Percentiles rank a stretch among this genome's conserved stretches.
These are phyloP conservation scores for Phytophthora pistaciae DNA, from an alignment of 352 stramenopile species.

Conservation along the genomic window DNA sequence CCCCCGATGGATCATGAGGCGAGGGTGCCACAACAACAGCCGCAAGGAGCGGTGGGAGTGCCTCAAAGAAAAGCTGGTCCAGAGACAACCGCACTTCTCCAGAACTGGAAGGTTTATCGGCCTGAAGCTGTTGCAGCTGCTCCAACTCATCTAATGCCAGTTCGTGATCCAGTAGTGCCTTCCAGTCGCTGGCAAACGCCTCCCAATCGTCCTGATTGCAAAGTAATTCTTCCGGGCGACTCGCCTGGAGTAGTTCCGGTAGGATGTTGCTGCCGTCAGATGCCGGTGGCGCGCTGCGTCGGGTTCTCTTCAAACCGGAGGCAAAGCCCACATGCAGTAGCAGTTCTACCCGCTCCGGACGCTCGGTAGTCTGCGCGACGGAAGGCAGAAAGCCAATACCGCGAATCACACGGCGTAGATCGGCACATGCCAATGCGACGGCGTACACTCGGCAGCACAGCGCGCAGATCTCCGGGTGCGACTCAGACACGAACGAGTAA, in stretches of 20 bases:
- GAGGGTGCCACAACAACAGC: constrained; percentile 34
- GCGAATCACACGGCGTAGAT: constrained; percentile 60
- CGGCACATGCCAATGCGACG: constrained; percentile 64
- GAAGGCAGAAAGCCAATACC: constrained; percentile 72
- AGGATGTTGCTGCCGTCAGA: constrained; percentile 17
- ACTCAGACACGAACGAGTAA: constrained; percentile 87
- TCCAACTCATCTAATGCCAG: constrained; percentile 69
- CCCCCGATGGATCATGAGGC: constrained; percentile 32
- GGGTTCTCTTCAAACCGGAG: constrained; percentile 50
- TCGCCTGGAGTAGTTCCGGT: constrained; percentile 31
- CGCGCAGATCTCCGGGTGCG: constrained; percentile 80
- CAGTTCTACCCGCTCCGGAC: constrained; percentile 59
- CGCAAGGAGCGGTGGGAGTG: constrained; percentile 39
- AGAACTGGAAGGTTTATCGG: constrained; percentile 15
- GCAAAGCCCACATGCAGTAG: constrained; percentile 80
- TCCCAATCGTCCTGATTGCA: constrained; percentile 66
- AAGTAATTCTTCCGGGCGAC: constrained; percentile 52
- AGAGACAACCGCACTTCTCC: constrained; percentile 23
- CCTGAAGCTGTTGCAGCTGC: constrained; percentile 39
- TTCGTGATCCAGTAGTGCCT: constrained; percentile 57
- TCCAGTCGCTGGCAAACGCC: constrained; percentile 70
- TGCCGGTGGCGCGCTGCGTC: neutral
- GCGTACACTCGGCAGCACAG: constrained; percentile 84
- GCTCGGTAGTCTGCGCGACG: constrained; percentile 58
- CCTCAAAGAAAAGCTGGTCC: constrained; percentile 43